These are phyloP conservation scores for Nyssa sinensis DNA, from an alignment of 148 eudicot genomes.

Conservation along the genomic window DNA sequence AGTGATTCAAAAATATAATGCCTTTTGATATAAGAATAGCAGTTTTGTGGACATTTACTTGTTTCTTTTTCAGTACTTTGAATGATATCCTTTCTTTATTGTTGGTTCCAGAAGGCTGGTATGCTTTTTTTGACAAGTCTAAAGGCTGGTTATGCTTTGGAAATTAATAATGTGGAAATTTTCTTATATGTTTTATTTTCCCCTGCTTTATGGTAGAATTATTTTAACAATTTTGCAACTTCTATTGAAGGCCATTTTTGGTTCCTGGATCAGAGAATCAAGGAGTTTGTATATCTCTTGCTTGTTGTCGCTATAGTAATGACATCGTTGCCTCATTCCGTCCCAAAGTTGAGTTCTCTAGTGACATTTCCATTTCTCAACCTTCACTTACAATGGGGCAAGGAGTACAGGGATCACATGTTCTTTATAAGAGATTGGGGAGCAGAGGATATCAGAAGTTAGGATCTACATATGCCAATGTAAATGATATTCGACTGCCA, in stretches of 20 bases:
- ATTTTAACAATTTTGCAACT: constrained; percentile 12
- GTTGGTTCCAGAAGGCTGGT: no score
- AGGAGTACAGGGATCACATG: constrained; percentile 59
- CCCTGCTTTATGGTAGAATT: constrained; percentile 6
- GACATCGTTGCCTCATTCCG: constrained; percentile 76
- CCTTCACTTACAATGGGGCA: constrained; percentile 42
- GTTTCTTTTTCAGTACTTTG: no score
- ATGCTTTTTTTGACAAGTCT: no score
- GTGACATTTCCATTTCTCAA: constrained; percentile 43
- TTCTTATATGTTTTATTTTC: background rate
- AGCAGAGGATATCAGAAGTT: constrained; percentile 30
- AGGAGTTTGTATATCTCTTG: constrained; percentile 92
- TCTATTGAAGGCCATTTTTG: constrained; percentile 47
- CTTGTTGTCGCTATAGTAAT: constrained; percentile 48
- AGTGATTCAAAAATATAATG: background rate
- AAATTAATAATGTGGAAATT: no score
- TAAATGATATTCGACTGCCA: constrained; percentile 69
- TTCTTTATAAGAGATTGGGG: constrained; percentile 42
- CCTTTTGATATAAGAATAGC: background rate
- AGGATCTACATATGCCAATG: constrained; percentile 53
- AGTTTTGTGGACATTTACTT: background rate
- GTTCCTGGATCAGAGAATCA: constrained; percentile 61
- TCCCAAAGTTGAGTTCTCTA: constrained; percentile 61
- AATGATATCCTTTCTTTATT: background rate
- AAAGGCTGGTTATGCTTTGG: no score